Conservation (phyloP, 805 yeast genomes). For the Ogataea saltuana region DNA sequence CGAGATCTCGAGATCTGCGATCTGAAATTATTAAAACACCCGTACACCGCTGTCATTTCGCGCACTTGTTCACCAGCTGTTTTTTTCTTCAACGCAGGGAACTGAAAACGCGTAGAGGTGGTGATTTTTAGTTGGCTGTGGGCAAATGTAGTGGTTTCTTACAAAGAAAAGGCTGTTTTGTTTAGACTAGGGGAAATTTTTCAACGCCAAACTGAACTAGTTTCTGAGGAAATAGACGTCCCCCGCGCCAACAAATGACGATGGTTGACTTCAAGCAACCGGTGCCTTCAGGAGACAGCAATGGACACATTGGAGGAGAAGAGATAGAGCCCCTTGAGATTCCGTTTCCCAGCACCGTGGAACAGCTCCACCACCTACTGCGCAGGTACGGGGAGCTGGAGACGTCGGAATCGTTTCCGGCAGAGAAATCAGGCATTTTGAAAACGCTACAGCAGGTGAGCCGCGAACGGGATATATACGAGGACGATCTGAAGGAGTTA, state of each 20-base stretch:
- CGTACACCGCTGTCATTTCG: not conserved
- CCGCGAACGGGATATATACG: constrained; percentile 40
- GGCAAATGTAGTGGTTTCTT: constrained; percentile 3
- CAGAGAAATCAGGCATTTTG: constrained; percentile 48
- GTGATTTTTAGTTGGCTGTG: constrained; percentile 1
- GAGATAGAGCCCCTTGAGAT: constrained; percentile 20
- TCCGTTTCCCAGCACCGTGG: constrained; percentile 29
- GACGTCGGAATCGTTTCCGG: constrained; percentile 20
- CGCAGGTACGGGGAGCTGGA: constrained; percentile 33
- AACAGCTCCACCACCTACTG: constrained; percentile 30
- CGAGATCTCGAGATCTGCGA: no score
- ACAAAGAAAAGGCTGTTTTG: no score
- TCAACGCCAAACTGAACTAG: not conserved
- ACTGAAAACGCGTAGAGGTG: constrained; percentile 4
- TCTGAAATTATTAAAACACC: not conserved
- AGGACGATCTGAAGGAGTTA: constrained; percentile 31
- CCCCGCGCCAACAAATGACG: constrained; percentile 4
- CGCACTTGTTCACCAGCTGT: not conserved
- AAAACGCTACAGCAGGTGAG: constrained; percentile 42
- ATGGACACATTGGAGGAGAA: constrained; percentile 2
- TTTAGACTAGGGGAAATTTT: constrained; percentile 4
- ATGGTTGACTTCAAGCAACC: constrained; percentile 6
- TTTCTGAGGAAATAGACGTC: not conserved
- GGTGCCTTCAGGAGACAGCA: constrained; percentile 3
- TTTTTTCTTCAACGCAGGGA: not conserved